phyloP scores from a whole-genome alignment of 2,329 filamentous ascomycete genomes.

The Exserohilum rostratum region DNA sequence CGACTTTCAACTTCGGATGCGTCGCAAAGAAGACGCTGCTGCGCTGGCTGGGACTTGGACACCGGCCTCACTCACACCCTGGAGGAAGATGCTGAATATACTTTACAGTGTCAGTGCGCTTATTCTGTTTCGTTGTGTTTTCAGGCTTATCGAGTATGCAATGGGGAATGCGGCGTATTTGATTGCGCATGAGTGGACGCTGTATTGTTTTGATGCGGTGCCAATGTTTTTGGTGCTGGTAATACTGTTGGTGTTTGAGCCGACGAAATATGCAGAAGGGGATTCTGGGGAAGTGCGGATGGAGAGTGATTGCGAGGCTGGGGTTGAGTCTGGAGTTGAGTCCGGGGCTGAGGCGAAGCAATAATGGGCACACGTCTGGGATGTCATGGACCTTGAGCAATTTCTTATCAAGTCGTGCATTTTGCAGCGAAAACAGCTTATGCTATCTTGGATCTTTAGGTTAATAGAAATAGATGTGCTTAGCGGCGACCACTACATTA shows the following conservation, averaged over 20 bases:
- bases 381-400: too few relatives aligned
- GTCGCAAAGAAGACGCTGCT: too few relatives aligned
- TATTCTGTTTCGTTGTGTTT: conserved; percentile 58
- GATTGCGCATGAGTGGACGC: conserved; percentile 52
- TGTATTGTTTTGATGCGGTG: conserved; percentile 57
- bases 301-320: not conserved
- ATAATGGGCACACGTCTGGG: not conserved
- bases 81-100: conserved; percentile 40
- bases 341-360: not conserved
- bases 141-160: conserved; percentile 59
- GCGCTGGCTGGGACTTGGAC: not conserved
- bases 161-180: conserved; percentile 55
- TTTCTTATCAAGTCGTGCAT: not conserved
- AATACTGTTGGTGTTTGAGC: conserved; percentile 42
- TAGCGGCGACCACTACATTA: too few relatives aligned
- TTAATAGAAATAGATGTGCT: too few relatives aligned
- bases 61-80: conserved; percentile 2
- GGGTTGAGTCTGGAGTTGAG: too few relatives aligned
- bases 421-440: too few relatives aligned
- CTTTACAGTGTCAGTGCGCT: conserved; percentile 56
- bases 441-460: too few relatives aligned
- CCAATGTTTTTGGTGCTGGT: conserved; percentile 54
- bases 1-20: conserved; percentile 42
- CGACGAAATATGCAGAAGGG: conserved; percentile 24
- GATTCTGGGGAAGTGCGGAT: not conserved